Evolutionary conservation across 2,329 filamentous ascomycete species (phyloP), one percentile per base, ranked within the genome.

Genomic region (Aureobasidium sp.): DNA sequence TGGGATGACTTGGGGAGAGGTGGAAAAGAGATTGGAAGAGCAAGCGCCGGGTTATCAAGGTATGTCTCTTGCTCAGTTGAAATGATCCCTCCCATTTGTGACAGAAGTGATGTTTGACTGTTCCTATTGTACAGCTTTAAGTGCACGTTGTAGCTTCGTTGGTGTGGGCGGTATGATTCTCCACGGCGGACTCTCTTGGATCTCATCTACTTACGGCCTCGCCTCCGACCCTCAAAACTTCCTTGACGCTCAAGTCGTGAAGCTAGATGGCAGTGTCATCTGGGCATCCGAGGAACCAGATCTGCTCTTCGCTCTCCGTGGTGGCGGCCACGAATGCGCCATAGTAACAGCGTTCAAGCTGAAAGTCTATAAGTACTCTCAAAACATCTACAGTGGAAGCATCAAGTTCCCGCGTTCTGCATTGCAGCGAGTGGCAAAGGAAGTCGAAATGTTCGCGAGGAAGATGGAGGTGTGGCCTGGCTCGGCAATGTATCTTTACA

Each of bases 241-340:
- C 62, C 67, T 78, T 0, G 75, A 78, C 63, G 72, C 70, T 2
- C 69, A 76, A 56, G 67, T 78, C 9, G 72, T 77, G 23, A 69
- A 72, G 36, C 66, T 69, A 7, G 73, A 77, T 59, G 76, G 76
- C 0, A 65, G 65, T 1, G 64, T 72, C 5, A 57, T 76, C 1
- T 78, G 76, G 76, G 75, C 75, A 1, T 72, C 70, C 9, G 23
- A 67, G 27, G 73, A 76, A 56, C 72, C 75, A 2, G 75, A 78
- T 20, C 68, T 78, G 2, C 67, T 77, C 15, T 78, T 74, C 74
- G 75, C 74, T 5, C 65, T 77, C 10, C 69, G 76, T n/a, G 76
- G 75, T 1, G 74, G 74, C 15, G 75, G 74, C 5, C 27, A 36
- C 5, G 41, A 46, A 17, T 1, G 17, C n/a, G 23, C 47, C 37